Conservation (phyloP, 2,329 filamentous ascomycete genomes). For the Cladorrhinum sp. region DNA sequence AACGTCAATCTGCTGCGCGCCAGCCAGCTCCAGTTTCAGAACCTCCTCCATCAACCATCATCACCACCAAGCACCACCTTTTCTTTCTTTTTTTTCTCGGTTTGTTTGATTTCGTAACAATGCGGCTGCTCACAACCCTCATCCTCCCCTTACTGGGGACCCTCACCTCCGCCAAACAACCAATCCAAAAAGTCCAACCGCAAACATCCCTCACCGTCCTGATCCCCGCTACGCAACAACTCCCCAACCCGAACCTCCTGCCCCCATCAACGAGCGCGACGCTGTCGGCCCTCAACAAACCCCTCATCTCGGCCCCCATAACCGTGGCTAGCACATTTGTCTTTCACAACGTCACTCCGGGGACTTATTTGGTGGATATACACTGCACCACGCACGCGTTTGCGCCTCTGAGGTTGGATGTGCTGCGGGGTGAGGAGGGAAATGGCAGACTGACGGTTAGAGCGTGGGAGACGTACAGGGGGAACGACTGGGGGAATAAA, state of each 20-base stretch:
- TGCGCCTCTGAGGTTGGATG: conserved; percentile 76
- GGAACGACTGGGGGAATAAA: conserved; percentile 86
- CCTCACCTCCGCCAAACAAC: conserved; percentile 25
- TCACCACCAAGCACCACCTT: background rate
- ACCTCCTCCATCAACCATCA: background rate
- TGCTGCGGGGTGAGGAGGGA: conserved; percentile 36
- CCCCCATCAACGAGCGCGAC: conserved; percentile 67
- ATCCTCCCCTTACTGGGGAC: conserved; percentile 36
- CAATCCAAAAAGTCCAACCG: conserved; percentile 17
- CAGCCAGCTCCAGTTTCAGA: background rate
- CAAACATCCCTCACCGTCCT: conserved; percentile 45
- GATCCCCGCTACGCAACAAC: conserved; percentile 36
- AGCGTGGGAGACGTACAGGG: conserved; percentile 82
- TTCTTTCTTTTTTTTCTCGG: too few relatives aligned
- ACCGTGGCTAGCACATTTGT: conserved; percentile 68
- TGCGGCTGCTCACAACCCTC: conserved; percentile 36
- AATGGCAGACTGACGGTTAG: conserved; percentile 46
- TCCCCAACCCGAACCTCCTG: conserved; percentile 52
- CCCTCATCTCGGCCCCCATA: conserved; percentile 55
- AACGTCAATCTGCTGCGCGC: background rate
- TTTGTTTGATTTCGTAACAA: conserved; percentile 6
- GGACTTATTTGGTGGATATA: conserved; percentile 80
- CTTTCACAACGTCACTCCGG: conserved; percentile 68
- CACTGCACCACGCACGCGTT: conserved; percentile 74
- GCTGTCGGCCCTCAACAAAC: conserved; percentile 41